Percentiles rank a stretch among this genome's conserved stretches.
These are phyloP conservation scores for Jasminum sambac DNA, from an alignment of 257 asterid species.

Conservation along the genomic window DNA sequence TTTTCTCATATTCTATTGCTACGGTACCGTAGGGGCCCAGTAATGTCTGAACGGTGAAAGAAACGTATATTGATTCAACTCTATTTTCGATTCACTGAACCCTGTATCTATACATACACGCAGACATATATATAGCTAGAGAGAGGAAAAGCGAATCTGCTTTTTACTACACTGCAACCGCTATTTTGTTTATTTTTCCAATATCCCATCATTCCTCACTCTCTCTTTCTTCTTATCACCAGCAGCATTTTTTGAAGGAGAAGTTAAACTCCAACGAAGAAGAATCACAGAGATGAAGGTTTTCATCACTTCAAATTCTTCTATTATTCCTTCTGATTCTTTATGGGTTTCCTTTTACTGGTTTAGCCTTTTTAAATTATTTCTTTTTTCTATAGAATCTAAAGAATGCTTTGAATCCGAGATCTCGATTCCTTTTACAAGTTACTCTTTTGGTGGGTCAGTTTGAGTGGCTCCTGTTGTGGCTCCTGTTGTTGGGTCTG, in stretches of 20 bases:
- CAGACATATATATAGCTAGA: too few species aligned
- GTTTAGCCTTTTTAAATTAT: background rate
- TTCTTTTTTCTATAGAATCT: slow-evolving; percentile 19
- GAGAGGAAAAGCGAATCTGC: too few species aligned
- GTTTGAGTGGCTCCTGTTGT: background rate
- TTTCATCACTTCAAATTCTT: slow-evolving; percentile 6
- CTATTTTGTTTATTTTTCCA: too few species aligned
- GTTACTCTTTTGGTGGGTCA: slow-evolving; percentile 12
- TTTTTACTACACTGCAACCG: too few species aligned
- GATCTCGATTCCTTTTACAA: slow-evolving; percentile 17
- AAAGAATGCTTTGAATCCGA: background rate
- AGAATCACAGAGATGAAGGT: slow-evolving; percentile 38
- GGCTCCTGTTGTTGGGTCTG: background rate
- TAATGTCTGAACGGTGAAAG: too few species aligned
- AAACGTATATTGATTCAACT: too few species aligned
- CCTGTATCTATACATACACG: too few species aligned
- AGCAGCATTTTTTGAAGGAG: background rate
- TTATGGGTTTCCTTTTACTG: slow-evolving; percentile 6
- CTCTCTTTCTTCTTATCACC: background rate
- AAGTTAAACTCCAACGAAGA: background rate
- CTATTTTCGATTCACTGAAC: too few species aligned
- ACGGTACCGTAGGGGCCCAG: too few species aligned
- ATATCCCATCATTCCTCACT: background rate
- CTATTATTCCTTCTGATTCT: slow-evolving; percentile 10
- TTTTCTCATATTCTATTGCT: too few species aligned